Conservation (phyloP, 345 rosid genomes). For the Erodium maritimum region DNA sequence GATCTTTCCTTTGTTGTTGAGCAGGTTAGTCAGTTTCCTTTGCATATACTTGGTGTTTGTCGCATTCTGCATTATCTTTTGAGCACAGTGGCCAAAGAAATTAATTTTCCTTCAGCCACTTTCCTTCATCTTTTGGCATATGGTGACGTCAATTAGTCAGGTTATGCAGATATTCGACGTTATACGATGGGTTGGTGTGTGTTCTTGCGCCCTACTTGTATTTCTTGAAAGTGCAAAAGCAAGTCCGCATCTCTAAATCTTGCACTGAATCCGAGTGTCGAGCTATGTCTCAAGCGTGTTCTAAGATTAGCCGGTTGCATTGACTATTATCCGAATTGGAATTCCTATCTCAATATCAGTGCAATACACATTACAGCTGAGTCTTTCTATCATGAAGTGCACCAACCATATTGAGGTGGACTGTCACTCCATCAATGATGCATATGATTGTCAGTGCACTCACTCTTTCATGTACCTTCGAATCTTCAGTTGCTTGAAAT, state of each 20-base stretch:
- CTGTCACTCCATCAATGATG: background rate
- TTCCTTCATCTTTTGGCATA: too few species aligned
- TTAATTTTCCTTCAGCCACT: too few species aligned
- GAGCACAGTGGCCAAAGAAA: too few species aligned
- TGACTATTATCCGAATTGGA: background rate
- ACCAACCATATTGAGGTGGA: background rate
- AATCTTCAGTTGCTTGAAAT: too few species aligned
- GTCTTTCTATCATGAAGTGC: too few species aligned
- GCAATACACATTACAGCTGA: too few species aligned
- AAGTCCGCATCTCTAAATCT: background rate
- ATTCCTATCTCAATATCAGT: background rate
- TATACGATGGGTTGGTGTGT: background rate
- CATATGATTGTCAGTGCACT: background rate
- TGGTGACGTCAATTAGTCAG: background rate
- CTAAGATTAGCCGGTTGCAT: background rate
- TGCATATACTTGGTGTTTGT: too few species aligned
- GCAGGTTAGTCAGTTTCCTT: too few species aligned
- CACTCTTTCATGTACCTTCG: background rate
- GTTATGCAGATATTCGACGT: background rate
- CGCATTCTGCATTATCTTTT: too few species aligned
- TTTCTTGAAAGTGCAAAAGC: background rate
- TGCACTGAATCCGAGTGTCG: background rate
- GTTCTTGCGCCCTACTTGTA: background rate
- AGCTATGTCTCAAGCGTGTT: background rate
- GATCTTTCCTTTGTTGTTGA: too few species aligned